These are phyloP conservation scores for Piper betle DNA, from an alignment of 164 flowering plant genomes.

Conservation along the genomic window DNA sequence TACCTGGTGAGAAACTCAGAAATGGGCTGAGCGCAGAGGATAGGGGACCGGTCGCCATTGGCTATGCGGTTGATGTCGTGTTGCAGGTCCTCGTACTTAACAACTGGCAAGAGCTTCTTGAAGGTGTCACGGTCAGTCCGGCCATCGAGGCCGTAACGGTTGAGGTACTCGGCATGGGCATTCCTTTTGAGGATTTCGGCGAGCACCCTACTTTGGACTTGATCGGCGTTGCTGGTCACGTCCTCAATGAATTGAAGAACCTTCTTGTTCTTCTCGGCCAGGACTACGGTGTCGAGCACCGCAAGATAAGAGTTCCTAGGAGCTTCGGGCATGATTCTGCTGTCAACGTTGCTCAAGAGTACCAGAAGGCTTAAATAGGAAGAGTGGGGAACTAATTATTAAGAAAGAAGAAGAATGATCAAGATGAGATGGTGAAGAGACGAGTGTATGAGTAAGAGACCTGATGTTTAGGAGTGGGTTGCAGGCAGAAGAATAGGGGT, in stretches of 20 bases:
- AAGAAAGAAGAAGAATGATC: conserved; percentile 5
- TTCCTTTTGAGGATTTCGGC: conserved; percentile 56
- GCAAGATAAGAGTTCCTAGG: conserved; percentile 22
- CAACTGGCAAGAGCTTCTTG: conserved; percentile 65
- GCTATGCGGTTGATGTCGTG: conserved; percentile 63
- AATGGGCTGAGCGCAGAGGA: conserved; percentile 62
- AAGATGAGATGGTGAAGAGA: conserved; percentile 1
- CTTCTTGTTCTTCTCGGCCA: conserved; percentile 36
- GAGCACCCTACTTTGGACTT: conserved; percentile 47
- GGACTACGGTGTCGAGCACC: background rate
- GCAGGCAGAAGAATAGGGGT: background rate
- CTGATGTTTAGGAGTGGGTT: conserved; percentile 11
- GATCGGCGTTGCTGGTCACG: conserved; percentile 52
- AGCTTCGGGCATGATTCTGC: conserved; percentile 67
- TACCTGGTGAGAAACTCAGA: conserved; percentile 87
- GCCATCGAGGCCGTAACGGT: conserved; percentile 45
- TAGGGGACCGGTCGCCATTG: conserved; percentile 62
- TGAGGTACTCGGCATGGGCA: conserved; percentile 65
- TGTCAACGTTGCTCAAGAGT: background rate
- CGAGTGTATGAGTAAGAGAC: conserved; percentile 2
- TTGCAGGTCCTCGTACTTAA: conserved; percentile 58
- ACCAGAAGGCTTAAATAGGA: background rate
- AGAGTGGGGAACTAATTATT: conserved; percentile 1
- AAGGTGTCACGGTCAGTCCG: conserved; percentile 56
- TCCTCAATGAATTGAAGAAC: conserved; percentile 68